Conservation (phyloP, 495 filamentous ascomycete species). For the Daldinia vernicosa region DNA sequence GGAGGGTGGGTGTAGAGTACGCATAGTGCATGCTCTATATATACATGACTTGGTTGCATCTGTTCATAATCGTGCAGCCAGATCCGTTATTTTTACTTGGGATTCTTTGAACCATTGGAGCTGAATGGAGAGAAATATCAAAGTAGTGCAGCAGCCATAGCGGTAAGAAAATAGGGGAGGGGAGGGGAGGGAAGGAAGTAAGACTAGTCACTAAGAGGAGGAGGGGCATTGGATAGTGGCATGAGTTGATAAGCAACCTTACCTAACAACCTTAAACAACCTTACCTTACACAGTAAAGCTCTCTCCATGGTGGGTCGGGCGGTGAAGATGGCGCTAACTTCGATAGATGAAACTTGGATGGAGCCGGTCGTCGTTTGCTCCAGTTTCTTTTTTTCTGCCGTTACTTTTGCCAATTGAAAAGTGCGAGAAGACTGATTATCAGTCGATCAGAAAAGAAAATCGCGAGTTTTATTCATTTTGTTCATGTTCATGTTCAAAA, state of each 20-base stretch:
- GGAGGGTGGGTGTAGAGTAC: constrained; percentile 20
- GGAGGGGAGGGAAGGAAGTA: neutral
- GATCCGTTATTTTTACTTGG: constrained; percentile 17
- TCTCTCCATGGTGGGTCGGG: constrained; percentile 22
- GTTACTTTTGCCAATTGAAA: constrained; percentile 17
- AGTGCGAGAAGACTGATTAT: constrained; percentile 1
- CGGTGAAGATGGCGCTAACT: constrained; percentile 36
- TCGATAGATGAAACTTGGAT: constrained; percentile 9
- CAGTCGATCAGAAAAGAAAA: constrained; percentile 20
- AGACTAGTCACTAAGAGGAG: too few species aligned
- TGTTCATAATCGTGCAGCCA: constrained; percentile 22
- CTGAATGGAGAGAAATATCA: constrained; percentile 10
- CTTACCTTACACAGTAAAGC: too few species aligned
- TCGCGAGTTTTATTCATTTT: constrained; percentile 9
- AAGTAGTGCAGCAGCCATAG: constrained; percentile 29
- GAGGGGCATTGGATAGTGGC: constrained; percentile 11
- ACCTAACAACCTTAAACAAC: neutral
- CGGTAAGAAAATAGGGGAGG: constrained; percentile 17
- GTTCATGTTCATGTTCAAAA: neutral
- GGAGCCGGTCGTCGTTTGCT: constrained; percentile 9
- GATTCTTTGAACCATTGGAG: constrained; percentile 16
- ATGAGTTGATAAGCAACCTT: neutral
- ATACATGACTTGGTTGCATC: neutral
- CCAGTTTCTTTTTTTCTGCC: constrained; percentile 35
- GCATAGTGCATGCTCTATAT: constrained; percentile 37